Conservation (phyloP, 768 basidiomycete genomes). For the Cubamyces lactineus region DNA sequence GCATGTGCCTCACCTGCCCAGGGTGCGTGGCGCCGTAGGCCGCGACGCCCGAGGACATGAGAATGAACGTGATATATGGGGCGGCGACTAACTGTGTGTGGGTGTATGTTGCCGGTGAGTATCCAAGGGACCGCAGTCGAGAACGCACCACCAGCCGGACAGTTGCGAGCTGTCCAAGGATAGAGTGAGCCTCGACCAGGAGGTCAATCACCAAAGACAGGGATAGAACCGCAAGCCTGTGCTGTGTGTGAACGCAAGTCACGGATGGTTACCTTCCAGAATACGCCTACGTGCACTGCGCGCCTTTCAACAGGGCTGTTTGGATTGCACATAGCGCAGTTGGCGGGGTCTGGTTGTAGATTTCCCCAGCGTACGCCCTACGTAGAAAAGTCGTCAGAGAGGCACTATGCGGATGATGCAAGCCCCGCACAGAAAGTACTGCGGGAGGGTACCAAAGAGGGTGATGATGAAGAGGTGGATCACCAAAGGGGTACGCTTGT, state of each 20-base stretch:
- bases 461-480: conserved; percentile 23
- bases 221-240: conserved; percentile 22
- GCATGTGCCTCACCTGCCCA: conserved; percentile 18
- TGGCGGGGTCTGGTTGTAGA: conserved; percentile 19
- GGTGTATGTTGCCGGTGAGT: too few species aligned
- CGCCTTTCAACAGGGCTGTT: conserved; percentile 4
- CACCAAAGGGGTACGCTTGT: conserved; percentile 16
- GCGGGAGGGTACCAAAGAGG: conserved; percentile 17
- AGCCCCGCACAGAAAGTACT: conserved; percentile 20
- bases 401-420: neutral
- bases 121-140: neutral
- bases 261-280: neutral
- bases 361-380: conserved; percentile 21
- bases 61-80: conserved; percentile 23
- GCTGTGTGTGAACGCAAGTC: neutral
- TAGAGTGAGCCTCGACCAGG: conserved; percentile 6
- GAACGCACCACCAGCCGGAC: neutral
- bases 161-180: neutral
- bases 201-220: conserved; percentile 24
- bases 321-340: conserved; percentile 13
- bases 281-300: conserved; percentile 3
- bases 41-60: conserved; percentile 8
- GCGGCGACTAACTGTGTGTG: conserved; percentile 21
- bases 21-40: conserved; percentile 19
- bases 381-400: neutral